Conservation (phyloP, 2,329 filamentous ascomycete genomes). For the Ustilaginoidea virens region DNA sequence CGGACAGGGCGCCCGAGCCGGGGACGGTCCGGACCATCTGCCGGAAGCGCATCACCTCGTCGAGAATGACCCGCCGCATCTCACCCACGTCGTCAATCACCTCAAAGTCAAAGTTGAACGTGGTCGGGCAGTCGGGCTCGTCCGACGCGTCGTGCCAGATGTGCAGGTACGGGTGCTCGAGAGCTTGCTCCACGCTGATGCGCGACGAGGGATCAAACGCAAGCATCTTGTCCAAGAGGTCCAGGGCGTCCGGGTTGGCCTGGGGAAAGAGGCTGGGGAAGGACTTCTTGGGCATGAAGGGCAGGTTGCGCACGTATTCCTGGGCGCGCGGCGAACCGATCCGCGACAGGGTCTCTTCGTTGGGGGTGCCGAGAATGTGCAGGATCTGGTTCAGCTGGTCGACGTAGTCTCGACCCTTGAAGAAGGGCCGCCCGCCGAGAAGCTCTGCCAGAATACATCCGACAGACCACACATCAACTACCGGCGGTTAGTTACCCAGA, state of each 20-base stretch:
- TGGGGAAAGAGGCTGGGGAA: conserved; percentile 83
- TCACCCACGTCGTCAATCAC: conserved; percentile 88
- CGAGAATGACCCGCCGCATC: conserved; percentile 94
- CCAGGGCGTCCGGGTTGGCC: conserved; percentile 89
- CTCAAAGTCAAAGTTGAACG: conserved; percentile 97
- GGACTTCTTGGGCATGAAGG: conserved; percentile 83
- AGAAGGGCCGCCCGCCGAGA: conserved; percentile 90
- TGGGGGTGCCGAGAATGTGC: conserved; percentile 92
- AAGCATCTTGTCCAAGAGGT: conserved; percentile 92
- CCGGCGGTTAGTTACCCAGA: not conserved
- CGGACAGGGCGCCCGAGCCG: conserved; percentile 17
- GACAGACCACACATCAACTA: conserved; percentile 98
- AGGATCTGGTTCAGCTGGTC: conserved; percentile 99
- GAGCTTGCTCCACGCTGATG: conserved; percentile 85
- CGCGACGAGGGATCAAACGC: conserved; percentile 90
- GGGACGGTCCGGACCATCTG: conserved; percentile 38
- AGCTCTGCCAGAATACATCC: conserved; percentile 95
- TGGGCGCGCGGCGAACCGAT: conserved; percentile 93
- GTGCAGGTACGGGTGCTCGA: conserved; percentile 90
- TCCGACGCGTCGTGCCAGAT: conserved; percentile 98
- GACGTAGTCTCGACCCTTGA: conserved; percentile 98
- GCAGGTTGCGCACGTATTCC: conserved; percentile 94
- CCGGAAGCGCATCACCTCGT: conserved; percentile 85
- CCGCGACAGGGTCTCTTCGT: conserved; percentile 81
- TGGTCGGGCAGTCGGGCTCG: conserved; percentile 82